Percentiles rank a stretch among this genome's conserved stretches.
Conservation (phyloP, 306 rosid species). For the Carpinus viminea region DNA sequence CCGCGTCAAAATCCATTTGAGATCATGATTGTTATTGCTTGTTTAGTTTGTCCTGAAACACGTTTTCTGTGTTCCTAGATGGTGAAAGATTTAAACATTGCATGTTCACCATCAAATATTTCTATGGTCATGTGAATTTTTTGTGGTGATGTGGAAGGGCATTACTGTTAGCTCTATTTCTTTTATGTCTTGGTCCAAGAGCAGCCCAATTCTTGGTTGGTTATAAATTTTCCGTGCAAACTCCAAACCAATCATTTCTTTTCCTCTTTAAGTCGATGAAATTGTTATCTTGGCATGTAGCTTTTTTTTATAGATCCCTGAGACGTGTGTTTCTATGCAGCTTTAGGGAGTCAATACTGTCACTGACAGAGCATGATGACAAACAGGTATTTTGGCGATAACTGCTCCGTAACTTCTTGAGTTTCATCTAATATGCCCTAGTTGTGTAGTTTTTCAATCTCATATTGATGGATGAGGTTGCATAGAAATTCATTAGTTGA, state of each 20-base stretch:
- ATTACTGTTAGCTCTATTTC: neutral
- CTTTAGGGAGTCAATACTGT: slow-evolving; percentile 79
- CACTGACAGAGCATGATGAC: slow-evolving; percentile 95
- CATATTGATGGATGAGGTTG: neutral
- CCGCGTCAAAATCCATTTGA: neutral
- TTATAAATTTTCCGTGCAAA: slow-evolving; percentile 18
- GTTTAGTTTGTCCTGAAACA: neutral
- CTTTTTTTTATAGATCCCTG: slow-evolving; percentile 28
- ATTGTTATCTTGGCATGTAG: slow-evolving; percentile 17
- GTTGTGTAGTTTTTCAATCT: neutral
- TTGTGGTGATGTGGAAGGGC: neutral
- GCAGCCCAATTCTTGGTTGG: neutral
- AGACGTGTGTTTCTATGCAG: slow-evolving; percentile 58
- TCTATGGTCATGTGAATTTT: neutral
- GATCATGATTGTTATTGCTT: neutral
- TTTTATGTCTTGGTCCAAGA: slow-evolving; percentile 2
- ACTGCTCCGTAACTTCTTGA: neutral
- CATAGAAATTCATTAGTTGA: slow-evolving; percentile 2
- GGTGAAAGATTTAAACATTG: neutral
- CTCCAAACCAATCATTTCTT: slow-evolving; percentile 1
- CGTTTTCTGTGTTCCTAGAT: neutral
- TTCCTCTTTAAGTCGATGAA: slow-evolving; percentile 9
- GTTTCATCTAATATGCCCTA: neutral
- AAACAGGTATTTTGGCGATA: slow-evolving; percentile 64
- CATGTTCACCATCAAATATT: neutral